Conservation (phyloP, 257 asterid genomes). For the Verbena officinalis region DNA sequence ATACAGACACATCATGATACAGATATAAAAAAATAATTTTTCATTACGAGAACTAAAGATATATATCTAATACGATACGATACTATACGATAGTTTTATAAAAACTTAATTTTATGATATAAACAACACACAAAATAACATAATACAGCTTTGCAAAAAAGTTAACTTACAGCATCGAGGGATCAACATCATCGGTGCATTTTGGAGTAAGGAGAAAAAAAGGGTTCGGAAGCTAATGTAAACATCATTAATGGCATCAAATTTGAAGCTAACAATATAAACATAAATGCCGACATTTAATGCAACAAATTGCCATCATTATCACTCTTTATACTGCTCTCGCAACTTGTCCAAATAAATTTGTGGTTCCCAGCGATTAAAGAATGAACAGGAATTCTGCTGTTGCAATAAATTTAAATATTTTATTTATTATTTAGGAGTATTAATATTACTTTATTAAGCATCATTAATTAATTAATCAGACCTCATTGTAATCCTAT, state of each 20-base stretch:
- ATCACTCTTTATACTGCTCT: not conserved
- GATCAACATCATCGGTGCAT: not conserved
- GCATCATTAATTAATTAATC: not conserved
- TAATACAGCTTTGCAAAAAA: not conserved
- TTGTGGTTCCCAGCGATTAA: constrained; percentile 1
- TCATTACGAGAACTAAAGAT: too few species aligned
- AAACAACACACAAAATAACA: too few species aligned
- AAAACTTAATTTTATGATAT: too few species aligned
- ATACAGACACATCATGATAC: too few species aligned
- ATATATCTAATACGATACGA: too few species aligned
- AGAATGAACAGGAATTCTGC: not conserved
- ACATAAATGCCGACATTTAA: not conserved
- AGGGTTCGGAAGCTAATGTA: not conserved
- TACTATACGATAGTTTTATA: too few species aligned
- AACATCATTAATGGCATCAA: constrained; percentile 1
- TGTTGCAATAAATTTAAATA: constrained; percentile 20
- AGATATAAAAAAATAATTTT: too few species aligned
- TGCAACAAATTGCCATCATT: not conserved
- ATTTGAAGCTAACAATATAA: not conserved
- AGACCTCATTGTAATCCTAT: too few species aligned
- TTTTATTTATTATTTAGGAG: not conserved
- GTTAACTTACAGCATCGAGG: not conserved
- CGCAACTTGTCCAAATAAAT: constrained; percentile 10
- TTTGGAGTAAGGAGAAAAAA: not conserved
- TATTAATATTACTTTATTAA: not conserved